These are phyloP conservation scores for Davidsoniella australis DNA, from an alignment of 2,329 filamentous ascomycete genomes.

Conservation along the genomic window DNA sequence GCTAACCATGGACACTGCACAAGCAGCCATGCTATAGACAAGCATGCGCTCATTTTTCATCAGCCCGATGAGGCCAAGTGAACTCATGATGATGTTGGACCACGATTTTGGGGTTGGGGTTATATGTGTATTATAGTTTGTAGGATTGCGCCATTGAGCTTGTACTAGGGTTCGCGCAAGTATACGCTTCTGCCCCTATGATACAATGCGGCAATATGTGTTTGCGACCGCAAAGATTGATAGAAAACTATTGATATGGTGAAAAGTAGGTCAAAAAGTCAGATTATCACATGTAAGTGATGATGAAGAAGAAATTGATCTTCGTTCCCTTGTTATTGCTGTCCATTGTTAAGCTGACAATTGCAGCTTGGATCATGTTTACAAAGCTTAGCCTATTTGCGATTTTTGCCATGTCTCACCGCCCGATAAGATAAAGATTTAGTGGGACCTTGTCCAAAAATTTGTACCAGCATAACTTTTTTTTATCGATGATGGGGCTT, in stretches of 20 bases:
- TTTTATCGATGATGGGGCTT: not conserved
- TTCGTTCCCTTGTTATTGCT: no score
- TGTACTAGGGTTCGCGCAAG: not conserved
- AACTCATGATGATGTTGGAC: slow-evolving; percentile 7
- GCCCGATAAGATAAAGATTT: slow-evolving; percentile 17
- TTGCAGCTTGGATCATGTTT: not conserved
- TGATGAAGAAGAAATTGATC: no score
- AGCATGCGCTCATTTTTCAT: slow-evolving; percentile 36
- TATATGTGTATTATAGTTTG: not conserved
- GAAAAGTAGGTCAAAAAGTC: not conserved
- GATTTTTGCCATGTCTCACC: slow-evolving; percentile 6
- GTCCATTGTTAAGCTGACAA: no score
- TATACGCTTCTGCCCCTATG: not conserved
- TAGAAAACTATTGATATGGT: not conserved
- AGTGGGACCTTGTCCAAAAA: slow-evolving; percentile 15
- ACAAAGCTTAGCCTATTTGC: not conserved
- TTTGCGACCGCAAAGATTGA: not conserved
- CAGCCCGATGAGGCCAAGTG: slow-evolving; percentile 12
- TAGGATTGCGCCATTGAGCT: not conserved
- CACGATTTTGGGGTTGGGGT: slow-evolving; percentile 2
- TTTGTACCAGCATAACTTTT: slow-evolving; percentile 7
- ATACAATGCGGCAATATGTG: not conserved
- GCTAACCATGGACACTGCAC: slow-evolving; percentile 39
- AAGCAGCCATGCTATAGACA: slow-evolving; percentile 35
- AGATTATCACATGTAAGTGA: not conserved